These are phyloP conservation scores for Pleurotus eryngii DNA, from an alignment of 768 basidiomycete genomes.

Conservation along the genomic window DNA sequence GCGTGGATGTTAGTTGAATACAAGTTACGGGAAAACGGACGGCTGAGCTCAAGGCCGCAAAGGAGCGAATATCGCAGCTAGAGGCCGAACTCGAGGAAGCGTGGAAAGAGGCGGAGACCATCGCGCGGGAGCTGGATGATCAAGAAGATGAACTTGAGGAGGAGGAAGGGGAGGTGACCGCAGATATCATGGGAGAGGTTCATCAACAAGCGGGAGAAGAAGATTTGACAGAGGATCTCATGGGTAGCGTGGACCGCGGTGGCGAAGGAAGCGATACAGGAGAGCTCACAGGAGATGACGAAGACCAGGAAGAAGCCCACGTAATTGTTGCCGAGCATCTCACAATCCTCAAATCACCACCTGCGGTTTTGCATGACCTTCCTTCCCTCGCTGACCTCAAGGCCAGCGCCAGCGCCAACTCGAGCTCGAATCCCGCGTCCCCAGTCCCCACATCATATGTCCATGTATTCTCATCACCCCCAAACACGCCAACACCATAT, in stretches of 20 bases:
- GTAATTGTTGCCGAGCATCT: constrained; percentile 48
- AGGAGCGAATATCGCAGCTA: constrained; percentile 48
- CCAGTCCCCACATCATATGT: too few relatives aligned
- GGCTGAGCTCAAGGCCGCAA: constrained; percentile 48
- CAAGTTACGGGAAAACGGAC: constrained; percentile 67
- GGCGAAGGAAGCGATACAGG: constrained; percentile 9
- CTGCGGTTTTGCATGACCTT: not conserved
- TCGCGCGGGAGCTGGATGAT: constrained; percentile 72
- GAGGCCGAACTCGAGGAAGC: constrained; percentile 76
- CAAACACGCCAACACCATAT: too few relatives aligned
- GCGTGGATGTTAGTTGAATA: constrained; percentile 47
- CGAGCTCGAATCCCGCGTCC: too few relatives aligned
- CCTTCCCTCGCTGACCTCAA: not conserved
- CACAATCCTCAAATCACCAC: constrained; percentile 25
- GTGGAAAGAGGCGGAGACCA: constrained; percentile 72
- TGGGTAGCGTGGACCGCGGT: not conserved
- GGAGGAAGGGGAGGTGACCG: too few relatives aligned
- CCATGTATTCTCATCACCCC: too few relatives aligned
- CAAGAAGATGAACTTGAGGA: constrained; percentile 28
- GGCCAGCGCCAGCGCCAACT: not conserved
- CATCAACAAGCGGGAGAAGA: not conserved
- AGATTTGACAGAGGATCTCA: constrained; percentile 1
- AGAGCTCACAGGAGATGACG: constrained; percentile 7
- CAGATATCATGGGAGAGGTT: too few relatives aligned
- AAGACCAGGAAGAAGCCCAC: constrained; percentile 28